Conservation (phyloP, 179 eudicot genomes). For the Beta macrorhiza region DNA sequence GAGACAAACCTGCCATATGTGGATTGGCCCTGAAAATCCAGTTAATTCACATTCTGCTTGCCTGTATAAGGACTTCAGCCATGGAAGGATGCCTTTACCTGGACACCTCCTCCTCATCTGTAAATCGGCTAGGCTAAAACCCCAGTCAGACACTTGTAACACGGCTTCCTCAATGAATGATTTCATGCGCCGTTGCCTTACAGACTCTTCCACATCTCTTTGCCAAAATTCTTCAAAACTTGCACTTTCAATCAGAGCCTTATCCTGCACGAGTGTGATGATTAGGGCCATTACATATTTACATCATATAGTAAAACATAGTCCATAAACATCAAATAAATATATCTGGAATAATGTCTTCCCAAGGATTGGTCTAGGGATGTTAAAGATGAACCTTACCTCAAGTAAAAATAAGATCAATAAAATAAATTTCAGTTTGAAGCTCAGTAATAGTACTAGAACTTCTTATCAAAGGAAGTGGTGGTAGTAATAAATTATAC, state of each 20-base stretch:
- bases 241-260: constrained; percentile 40
- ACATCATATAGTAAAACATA: not conserved
- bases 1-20: constrained; percentile 84
- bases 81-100: constrained; percentile 62
- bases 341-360: not conserved
- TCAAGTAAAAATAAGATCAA: not conserved
- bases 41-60: constrained; percentile 61
- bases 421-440: not conserved
- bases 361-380: not conserved
- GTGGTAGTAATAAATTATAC: not conserved
- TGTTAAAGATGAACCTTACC: not conserved
- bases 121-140: constrained; percentile 75
- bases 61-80: constrained; percentile 66
- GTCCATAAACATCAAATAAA: not conserved
- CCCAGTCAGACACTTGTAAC: constrained; percentile 76
- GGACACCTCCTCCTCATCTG: constrained; percentile 59
- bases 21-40: constrained; percentile 72
- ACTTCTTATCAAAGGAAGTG: not conserved
- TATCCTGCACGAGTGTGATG: constrained; percentile 50
- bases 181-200: constrained; percentile 54
- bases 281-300: constrained; percentile 1
- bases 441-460: not conserved
- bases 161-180: constrained; percentile 77
- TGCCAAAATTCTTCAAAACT: constrained; percentile 75
- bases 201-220: constrained; percentile 79